Conservation (phyloP, 768 basidiomycete species). For the Saitozyma sp. region DNA sequence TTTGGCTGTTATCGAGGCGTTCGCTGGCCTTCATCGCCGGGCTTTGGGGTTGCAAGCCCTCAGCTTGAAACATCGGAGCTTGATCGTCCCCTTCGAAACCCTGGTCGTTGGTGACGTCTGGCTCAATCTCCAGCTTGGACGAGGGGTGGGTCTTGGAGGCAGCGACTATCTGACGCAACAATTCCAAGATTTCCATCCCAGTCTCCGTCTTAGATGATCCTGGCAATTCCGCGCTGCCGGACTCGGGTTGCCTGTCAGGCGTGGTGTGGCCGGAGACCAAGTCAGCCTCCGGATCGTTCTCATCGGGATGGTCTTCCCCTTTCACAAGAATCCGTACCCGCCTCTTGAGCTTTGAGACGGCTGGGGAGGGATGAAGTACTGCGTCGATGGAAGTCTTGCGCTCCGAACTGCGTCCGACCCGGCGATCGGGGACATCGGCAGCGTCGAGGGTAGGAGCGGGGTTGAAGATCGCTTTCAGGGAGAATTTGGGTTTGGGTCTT, state of each 20-base stretch:
- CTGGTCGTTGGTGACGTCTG: neutral
- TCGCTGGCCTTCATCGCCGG: too few relatives aligned
- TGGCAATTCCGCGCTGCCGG: neutral
- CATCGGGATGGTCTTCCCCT: slow-evolving; percentile 11
- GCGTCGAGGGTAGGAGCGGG: neutral
- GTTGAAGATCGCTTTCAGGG: slow-evolving; percentile 16
- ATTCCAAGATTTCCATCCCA: slow-evolving; percentile 7
- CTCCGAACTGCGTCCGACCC: neutral
- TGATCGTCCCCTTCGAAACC: neutral
- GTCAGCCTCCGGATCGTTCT: neutral
- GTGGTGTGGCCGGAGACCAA: neutral
- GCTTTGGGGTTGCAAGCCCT: neutral
- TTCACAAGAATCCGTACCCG: slow-evolving; percentile 17
- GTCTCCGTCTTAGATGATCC: neutral
- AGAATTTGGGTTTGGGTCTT: slow-evolving; percentile 15
- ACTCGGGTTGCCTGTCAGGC: neutral
- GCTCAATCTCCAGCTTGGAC: neutral
- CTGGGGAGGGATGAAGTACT: neutral
- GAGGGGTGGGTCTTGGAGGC: neutral
- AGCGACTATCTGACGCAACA: slow-evolving; percentile 14
- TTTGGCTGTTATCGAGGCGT: neutral
- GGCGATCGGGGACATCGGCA: too few relatives aligned
- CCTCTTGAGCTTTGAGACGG: slow-evolving; percentile 11
- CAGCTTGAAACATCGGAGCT: neutral
- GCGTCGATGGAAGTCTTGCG: neutral